A percentile compares a stretch with the other conserved stretches of the same genome.
Evolutionary conservation across 495 filamentous ascomycete species (phyloP).

Genomic region (Penicillium robsamsonii): DNA sequence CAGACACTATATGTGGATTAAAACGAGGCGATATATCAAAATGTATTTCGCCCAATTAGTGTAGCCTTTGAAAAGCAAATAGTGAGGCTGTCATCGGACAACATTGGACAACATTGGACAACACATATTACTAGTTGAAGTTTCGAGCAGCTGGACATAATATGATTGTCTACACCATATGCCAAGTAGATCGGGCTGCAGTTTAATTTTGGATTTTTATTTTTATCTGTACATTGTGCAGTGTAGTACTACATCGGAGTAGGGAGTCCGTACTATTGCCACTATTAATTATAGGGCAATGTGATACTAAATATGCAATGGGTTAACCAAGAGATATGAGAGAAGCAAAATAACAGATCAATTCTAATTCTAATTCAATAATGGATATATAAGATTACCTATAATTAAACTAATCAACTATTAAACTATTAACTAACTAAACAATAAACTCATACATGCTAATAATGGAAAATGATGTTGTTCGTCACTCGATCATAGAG

Average conservation of each 20-base stretch:
- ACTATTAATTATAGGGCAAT: neutral
- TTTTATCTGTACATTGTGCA: neutral
- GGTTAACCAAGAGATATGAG: neutral
- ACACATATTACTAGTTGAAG: slow-evolving; percentile 5
- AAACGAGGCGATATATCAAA: slow-evolving; percentile 1
- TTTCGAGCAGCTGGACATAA: slow-evolving; percentile 6
- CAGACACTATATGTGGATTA: slow-evolving; percentile 29
- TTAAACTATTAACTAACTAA: no score
- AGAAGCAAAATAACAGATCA: neutral
- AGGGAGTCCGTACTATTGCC: neutral
- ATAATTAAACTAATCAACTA: no score
- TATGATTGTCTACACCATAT: slow-evolving; percentile 2
- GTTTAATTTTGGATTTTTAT: neutral
- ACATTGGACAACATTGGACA: slow-evolving; percentile 4
- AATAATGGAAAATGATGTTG: neutral
- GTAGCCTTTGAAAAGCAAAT: neutral
- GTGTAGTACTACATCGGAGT: neutral
- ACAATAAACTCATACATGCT: no score
- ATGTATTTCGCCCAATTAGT: neutral
- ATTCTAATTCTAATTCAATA: neutral
- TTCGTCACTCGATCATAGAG: neutral
- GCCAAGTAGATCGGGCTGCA: neutral
- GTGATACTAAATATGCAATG: neutral
- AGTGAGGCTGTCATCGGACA: slow-evolving; percentile 10
- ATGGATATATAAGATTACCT: no score